Evolutionary conservation across 2,329 filamentous ascomycete genomes (phyloP).

Genomic region (Podosphaera xanthii): DNA sequence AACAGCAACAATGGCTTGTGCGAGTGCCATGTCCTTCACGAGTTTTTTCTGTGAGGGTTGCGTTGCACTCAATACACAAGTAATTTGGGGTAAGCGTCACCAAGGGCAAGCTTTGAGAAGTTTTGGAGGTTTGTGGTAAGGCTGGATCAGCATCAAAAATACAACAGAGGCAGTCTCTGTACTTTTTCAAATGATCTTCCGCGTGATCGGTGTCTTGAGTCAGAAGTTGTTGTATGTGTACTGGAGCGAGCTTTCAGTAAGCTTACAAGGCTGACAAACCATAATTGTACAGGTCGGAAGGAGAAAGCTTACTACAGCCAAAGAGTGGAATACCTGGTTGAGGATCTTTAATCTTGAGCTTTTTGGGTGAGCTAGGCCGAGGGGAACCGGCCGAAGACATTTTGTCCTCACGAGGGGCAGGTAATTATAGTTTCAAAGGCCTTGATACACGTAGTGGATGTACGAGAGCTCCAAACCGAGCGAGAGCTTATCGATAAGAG

Average conservation of each 20-base stretch:
- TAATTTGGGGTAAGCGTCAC: conserved; percentile 46
- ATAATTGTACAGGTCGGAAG: neutral
- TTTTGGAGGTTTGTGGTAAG: conserved; percentile 41
- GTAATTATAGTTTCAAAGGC: neutral
- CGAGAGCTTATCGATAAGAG: neutral
- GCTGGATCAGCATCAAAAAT: conserved; percentile 46
- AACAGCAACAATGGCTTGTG: conserved; percentile 55
- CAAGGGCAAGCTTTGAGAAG: conserved; percentile 29
- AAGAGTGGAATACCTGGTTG: conserved; percentile 35
- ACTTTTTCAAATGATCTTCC: conserved; percentile 31
- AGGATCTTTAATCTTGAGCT: conserved; percentile 32
- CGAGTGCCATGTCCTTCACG: conserved; percentile 42
- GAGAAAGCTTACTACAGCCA: conserved; percentile 32
- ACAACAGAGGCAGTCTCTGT: conserved; percentile 46
- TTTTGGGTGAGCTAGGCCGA: conserved; percentile 13
- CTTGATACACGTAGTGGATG: neutral
- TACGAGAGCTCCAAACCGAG: neutral
- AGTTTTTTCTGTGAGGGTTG: conserved; percentile 42
- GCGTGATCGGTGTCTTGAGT: conserved; percentile 36
- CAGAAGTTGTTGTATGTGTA: conserved; percentile 49
- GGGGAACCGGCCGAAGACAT: conserved; percentile 4
- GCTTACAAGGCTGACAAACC: conserved; percentile 5
- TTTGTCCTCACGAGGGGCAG: neutral
- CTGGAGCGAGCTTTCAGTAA: conserved; percentile 20
- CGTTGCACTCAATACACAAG: conserved; percentile 50